Conservation (phyloP, 1,139 yeast species). For the Suhomyces coccinellae region DNA sequence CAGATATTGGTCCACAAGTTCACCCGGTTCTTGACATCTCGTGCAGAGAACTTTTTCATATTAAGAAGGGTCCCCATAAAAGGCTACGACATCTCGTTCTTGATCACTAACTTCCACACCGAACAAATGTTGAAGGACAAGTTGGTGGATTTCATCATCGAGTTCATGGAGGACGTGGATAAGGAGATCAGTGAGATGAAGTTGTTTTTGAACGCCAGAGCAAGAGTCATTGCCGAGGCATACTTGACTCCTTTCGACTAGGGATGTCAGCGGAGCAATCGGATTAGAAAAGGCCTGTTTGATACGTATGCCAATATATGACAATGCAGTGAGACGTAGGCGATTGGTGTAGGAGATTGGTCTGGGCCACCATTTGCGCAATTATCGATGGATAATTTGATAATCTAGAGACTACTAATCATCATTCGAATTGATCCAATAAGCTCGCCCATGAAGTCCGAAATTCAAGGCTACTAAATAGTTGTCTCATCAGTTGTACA, state of each 20-base stretch:
- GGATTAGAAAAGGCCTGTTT: slow-evolving; percentile 2
- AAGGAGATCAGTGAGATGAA: slow-evolving; percentile 99
- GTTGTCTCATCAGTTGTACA: too few species aligned
- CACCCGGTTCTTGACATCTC: slow-evolving; percentile 86
- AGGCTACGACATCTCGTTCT: slow-evolving; percentile 91
- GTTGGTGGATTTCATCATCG: slow-evolving; percentile 92
- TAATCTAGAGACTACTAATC: too few species aligned
- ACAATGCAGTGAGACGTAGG: background rate
- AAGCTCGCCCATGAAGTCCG: too few species aligned
- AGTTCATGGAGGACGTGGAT: slow-evolving; percentile 98
- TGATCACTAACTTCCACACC: slow-evolving; percentile 91
- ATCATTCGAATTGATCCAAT: too few species aligned
- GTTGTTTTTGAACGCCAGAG: slow-evolving; percentile 92
- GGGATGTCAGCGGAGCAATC: slow-evolving; percentile 1
- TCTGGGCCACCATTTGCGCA: too few species aligned
- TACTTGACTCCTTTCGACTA: slow-evolving; percentile 76
- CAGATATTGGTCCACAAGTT: slow-evolving; percentile 90
- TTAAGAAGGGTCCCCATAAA: slow-evolving; percentile 87
- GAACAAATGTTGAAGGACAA: slow-evolving; percentile 95
- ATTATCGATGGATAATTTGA: too few species aligned
- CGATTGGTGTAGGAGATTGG: too few species aligned
- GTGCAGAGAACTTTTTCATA: slow-evolving; percentile 93
- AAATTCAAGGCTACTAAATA: too few species aligned
- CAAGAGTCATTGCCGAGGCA: slow-evolving; percentile 96
- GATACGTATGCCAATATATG: slow-evolving; percentile 4